Evolutionary conservation across 2,329 filamentous ascomycete species (phyloP), one percentile per base, ranked within the genome.

Genomic region (Pseudogymnoascus sp.): DNA sequence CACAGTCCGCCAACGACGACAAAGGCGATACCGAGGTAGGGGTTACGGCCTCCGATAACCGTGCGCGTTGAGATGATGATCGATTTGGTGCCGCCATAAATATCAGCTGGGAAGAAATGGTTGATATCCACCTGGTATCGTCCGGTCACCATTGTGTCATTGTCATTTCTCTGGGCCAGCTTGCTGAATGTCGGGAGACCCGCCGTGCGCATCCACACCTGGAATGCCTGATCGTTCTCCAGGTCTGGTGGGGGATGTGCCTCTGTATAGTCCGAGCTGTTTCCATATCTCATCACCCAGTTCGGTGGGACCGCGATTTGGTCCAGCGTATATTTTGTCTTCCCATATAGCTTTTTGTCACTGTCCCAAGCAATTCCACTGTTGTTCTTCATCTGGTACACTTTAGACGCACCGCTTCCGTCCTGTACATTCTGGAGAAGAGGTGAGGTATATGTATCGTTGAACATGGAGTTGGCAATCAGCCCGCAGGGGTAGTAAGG

Each of bases 191-290:
- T 89, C 0, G 94, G 94, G 70, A 97, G 78, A 64, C 93, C 94
- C 23, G 94, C 94, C 1, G 95, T 96, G 70, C 94, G 87, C 94
- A 99, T 99, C 94, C 94, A 99, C 21, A 97, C 92, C 77, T 97
- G 92, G 75, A 99, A 96, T 47, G 86, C 85, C 74, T 96, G 89
- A 77, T 91, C 87, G 0, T 85, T 77, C 66, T 87, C 82, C 16
- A 97, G 75, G 69, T 94, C 77, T 0, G 92, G 91, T 21, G 91
- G 86, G 1, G 83, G 84, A 61, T 82, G 81, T 0, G 83, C 77
- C 0, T 79, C 74, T 2, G 83, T 87, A 72, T 96, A 96, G 28
- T 56, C 50, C 66, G 84, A 86, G 65, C 83, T 84, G 38, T 87
- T 73, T 5, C 87, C 87, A 68, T 88, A 96, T 64, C 84, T 82